These are phyloP conservation scores for Dothideomycetes sp. DNA, from an alignment of 2,329 filamentous ascomycete species.

Conservation along the genomic window DNA sequence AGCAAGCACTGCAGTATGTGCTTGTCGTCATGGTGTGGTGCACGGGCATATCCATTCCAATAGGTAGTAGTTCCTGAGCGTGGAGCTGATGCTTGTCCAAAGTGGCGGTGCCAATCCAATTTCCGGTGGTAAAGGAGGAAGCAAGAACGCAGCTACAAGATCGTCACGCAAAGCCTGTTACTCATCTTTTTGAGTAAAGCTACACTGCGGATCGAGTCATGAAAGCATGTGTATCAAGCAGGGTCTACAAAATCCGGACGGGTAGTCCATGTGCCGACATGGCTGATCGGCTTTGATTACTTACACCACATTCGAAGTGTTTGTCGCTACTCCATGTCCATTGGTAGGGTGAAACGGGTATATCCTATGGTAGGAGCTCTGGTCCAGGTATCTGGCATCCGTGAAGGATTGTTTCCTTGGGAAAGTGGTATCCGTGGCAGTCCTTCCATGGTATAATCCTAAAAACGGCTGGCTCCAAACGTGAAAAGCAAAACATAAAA, in stretches of 20 bases:
- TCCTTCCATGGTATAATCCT: not conserved
- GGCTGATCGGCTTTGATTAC: not conserved
- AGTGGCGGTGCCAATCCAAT: not conserved
- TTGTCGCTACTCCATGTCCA: no score
- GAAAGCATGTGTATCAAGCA: not conserved
- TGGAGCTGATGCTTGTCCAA: no score
- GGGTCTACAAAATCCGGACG: slow-evolving; percentile 1
- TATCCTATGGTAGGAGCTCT: no score
- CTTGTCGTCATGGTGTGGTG: no score
- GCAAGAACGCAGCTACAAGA: not conserved
- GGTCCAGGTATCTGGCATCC: no score
- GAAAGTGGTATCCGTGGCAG: slow-evolving; percentile 6
- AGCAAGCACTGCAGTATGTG: no score
- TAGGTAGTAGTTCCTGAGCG: no score
- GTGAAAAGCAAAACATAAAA: slow-evolving; percentile 9
- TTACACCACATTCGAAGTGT: not conserved
- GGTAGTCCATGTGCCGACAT: not conserved
- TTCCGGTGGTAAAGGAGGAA: not conserved
- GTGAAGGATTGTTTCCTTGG: no score
- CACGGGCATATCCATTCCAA: no score
- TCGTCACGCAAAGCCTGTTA: not conserved
- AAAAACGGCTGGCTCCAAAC: slow-evolving; percentile 8
- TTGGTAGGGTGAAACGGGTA: no score
- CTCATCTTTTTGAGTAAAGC: not conserved
- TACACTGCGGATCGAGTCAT: not conserved